Evolutionary conservation across 2,329 filamentous ascomycete species (phyloP).

Genomic region (Kalaharituber pfeilii): DNA sequence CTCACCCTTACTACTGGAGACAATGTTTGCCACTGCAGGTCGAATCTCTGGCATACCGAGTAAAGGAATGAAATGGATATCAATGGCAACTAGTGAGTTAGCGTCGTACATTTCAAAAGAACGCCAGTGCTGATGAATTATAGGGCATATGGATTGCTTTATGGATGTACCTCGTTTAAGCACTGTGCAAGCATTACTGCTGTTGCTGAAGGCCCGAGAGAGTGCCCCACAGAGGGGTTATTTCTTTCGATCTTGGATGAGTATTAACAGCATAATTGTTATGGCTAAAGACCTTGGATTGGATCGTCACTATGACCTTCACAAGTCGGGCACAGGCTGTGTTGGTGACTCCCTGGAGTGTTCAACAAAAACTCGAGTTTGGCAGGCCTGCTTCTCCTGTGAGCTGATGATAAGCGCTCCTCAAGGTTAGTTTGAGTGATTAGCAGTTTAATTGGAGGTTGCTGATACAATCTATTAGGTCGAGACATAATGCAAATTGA

Average conservation of each 20-base stretch:
- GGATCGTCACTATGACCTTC: constrained; percentile 68
- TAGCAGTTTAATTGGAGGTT: constrained; percentile 3
- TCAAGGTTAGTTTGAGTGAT: constrained; percentile 46
- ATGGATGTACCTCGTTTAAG: constrained; percentile 81
- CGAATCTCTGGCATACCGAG: constrained; percentile 47
- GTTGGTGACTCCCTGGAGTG: constrained; percentile 56
- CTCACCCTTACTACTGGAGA: constrained; percentile 75
- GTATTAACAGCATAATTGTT: constrained; percentile 72
- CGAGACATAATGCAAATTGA: constrained; percentile 21
- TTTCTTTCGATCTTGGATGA: constrained; percentile 96
- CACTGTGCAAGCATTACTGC: constrained; percentile 75
- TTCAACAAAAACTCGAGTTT: constrained; percentile 66
- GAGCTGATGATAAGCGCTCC: constrained; percentile 88
- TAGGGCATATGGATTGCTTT: constrained; percentile 80
- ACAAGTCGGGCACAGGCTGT: constrained; percentile 55
- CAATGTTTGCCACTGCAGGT: constrained; percentile 77
- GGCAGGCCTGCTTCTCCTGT: constrained; percentile 72
- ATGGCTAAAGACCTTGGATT: constrained; percentile 87
- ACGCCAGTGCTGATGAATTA: constrained; percentile 6
- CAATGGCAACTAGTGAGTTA: constrained; percentile 60
- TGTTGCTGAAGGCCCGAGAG: constrained; percentile 79
- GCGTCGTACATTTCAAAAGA: neutral
- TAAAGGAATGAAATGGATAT: constrained; percentile 82
- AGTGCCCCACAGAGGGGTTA: constrained; percentile 86
- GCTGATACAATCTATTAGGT: constrained; percentile 16